phyloP scores from a whole-genome alignment of 345 rosid genomes.

The Jatropha curcas region DNA sequence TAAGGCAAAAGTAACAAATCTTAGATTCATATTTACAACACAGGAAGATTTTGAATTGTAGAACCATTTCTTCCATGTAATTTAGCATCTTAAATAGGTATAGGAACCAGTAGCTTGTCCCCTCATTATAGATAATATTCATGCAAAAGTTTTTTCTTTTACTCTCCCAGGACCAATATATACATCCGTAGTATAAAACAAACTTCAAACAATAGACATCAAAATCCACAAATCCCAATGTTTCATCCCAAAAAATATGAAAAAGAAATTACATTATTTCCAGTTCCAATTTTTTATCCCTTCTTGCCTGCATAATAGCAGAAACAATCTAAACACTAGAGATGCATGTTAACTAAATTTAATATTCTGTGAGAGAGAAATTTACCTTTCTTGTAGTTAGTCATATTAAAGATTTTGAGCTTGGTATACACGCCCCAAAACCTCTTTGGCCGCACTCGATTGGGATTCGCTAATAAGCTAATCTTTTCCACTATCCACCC shows the following conservation, averaged over 20 bases:
- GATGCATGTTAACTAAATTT: neutral
- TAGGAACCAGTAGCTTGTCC: neutral
- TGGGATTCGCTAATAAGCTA: constrained; percentile 80
- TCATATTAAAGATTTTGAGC: constrained; percentile 90
- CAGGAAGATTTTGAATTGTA: neutral
- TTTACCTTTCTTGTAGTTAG: constrained; percentile 78
- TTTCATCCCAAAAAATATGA: neutral
- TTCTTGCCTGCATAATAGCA: neutral
- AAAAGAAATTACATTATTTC: neutral
- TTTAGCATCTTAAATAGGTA: neutral
- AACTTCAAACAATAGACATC: neutral
- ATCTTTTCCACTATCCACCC: constrained; percentile 95
- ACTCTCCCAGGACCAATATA: neutral
- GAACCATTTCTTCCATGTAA: neutral
- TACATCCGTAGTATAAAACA: neutral
- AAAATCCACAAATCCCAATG: neutral
- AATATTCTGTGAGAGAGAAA: neutral
- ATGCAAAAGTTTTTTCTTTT: neutral
- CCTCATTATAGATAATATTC: neutral
- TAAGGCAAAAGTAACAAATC: neutral
- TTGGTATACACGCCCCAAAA: constrained; percentile 99
- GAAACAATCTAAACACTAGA: neutral
- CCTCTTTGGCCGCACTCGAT: constrained; percentile 81
- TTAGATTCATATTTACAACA: neutral
- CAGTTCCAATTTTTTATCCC: neutral